Conservation (phyloP, 768 basidiomycete species). For the Phaeotremella fagi region DNA sequence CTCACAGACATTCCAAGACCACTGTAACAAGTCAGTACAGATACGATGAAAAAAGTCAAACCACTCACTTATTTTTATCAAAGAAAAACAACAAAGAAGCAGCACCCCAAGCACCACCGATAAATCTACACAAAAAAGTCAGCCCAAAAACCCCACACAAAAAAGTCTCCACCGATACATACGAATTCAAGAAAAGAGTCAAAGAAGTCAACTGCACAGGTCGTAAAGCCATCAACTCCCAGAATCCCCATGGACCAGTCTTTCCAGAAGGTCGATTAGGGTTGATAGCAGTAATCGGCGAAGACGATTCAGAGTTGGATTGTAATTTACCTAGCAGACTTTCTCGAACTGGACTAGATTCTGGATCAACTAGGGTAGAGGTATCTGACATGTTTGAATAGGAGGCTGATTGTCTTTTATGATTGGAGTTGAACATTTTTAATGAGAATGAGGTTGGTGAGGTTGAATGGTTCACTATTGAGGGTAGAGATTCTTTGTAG, state of each 20-base stretch:
- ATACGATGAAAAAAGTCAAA: background rate
- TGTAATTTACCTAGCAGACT: too few species aligned
- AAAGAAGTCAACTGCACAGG: constrained; percentile 33
- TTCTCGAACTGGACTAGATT: constrained; percentile 6
- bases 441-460: constrained; percentile 1
- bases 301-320: too few species aligned
- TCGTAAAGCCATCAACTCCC: constrained; percentile 35
- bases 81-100: constrained; percentile 46
- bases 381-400: constrained; percentile 28
- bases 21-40: constrained; percentile 11
- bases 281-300: too few species aligned
- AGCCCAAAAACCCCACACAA: background rate
- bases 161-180: constrained; percentile 9
- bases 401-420: constrained; percentile 12
- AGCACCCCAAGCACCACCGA: constrained; percentile 41
- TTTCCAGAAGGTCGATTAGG: too few species aligned
- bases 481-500: constrained; percentile 36
- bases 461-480: constrained; percentile 1
- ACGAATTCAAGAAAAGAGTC: constrained; percentile 43
- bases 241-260: constrained; percentile 33
- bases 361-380: constrained; percentile 32
- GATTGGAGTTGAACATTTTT: constrained; percentile 7
- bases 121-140: constrained; percentile 26
- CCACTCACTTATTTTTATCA: constrained; percentile 41
- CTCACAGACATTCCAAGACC: constrained; percentile 43